Conservation (phyloP, 2,329 filamentous ascomycete genomes). For the Botrytis byssoidea region DNA sequence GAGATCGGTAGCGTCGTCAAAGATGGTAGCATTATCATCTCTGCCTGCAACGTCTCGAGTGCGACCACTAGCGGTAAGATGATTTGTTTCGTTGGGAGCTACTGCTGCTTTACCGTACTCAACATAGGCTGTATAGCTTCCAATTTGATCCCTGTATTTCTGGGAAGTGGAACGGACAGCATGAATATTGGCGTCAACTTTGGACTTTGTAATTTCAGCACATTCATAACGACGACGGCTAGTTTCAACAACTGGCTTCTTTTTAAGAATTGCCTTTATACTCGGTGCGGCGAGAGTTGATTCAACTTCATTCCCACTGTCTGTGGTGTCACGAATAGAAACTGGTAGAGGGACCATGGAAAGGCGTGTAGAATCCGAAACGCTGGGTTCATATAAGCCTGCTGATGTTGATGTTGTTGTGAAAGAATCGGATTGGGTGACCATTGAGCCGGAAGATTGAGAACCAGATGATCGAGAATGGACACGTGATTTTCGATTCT, state of each 20-base stretch:
- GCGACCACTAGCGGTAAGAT: not conserved
- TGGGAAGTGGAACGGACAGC: not conserved
- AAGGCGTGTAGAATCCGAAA: not conserved
- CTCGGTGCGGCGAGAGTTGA: not conserved
- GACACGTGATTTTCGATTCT: not conserved
- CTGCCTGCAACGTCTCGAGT: not conserved
- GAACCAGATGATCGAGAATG: constrained; percentile 6
- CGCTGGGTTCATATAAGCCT: not conserved
- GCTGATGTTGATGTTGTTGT: not conserved
- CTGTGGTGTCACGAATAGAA: not conserved
- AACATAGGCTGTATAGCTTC: not conserved
- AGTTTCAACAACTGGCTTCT: not conserved
- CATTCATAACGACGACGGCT: not conserved
- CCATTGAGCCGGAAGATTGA: constrained; percentile 1
- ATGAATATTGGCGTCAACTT: not conserved
- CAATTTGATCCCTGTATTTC: not conserved
- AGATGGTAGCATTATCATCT: not conserved
- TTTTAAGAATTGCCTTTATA: not conserved
- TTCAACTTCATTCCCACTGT: constrained; percentile 14
- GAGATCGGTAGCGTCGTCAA: constrained; percentile 11
- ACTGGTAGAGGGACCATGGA: not conserved
- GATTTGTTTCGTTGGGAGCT: not conserved
- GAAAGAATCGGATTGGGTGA: constrained; percentile 10
- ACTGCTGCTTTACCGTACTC: not conserved
- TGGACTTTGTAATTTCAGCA: not conserved